These are phyloP conservation scores for Eragrostis tef DNA, from an alignment of 202 grass and related monocot species.

Conservation along the genomic window DNA sequence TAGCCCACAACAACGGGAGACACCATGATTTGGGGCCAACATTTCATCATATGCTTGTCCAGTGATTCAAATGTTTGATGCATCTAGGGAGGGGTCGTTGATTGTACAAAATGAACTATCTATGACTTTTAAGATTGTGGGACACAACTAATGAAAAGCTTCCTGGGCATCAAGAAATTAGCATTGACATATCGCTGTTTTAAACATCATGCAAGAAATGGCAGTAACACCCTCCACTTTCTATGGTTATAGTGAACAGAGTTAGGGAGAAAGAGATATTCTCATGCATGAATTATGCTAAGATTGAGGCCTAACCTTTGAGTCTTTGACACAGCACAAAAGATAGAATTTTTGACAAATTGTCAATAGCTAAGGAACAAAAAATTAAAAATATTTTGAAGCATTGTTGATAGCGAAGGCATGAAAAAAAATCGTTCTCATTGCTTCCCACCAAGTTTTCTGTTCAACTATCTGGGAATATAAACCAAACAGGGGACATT, in stretches of 20 bases:
- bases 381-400: slow-evolving; percentile 17
- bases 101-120: neutral
- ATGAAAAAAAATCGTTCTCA: neutral
- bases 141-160: neutral
- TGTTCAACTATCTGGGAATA: slow-evolving; percentile 16
- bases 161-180: slow-evolving; percentile 4
- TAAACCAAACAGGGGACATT: neutral
- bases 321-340: slow-evolving; percentile 5
- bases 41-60: neutral
- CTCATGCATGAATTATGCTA: neutral
- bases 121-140: neutral
- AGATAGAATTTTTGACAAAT: neutral
- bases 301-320: neutral
- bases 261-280: neutral
- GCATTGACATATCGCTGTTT: neutral
- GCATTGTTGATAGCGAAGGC: neutral
- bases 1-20: neutral
- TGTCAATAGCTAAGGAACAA: neutral
- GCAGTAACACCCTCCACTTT: neutral
- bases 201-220: neutral
- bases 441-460: neutral
- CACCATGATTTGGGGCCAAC: neutral
- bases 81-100: neutral
- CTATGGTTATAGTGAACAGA: slow-evolving; percentile 7
- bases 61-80: neutral